Conservation (phyloP, 306 rosid species). For the Inga laurina region DNA sequence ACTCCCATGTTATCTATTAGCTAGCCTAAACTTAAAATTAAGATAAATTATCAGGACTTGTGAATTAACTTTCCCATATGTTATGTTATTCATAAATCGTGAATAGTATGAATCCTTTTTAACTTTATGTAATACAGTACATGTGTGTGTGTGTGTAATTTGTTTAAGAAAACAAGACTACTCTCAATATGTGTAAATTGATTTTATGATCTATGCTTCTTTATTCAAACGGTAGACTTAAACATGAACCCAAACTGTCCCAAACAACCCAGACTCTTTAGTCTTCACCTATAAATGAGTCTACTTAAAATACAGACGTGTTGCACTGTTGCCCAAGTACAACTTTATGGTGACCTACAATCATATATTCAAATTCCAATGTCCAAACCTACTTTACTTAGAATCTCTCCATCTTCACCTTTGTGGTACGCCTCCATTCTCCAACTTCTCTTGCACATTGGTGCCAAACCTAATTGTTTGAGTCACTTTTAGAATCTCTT, state of each 20-base stretch:
- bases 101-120: too few relatives aligned
- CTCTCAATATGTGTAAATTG: neutral
- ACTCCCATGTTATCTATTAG: too few relatives aligned
- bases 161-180: neutral
- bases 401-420: neutral
- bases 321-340: neutral
- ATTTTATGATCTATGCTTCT: neutral
- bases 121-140: too few relatives aligned
- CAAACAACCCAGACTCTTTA: too few relatives aligned
- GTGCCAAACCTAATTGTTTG: neutral
- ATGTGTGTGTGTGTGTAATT: too few relatives aligned
- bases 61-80: too few relatives aligned
- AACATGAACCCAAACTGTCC: neutral
- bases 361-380: neutral
- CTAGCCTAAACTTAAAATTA: too few relatives aligned
- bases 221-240: neutral
- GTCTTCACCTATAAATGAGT: neutral
- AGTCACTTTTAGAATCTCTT: neutral
- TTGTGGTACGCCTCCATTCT: neutral
- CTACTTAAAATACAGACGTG: neutral
- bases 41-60: too few relatives aligned
- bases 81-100: too few relatives aligned
- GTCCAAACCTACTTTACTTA: neutral
- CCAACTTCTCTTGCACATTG: neutral
- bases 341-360: neutral